phyloP scores from a whole-genome alignment of 345 rosid genomes.

The Clarkia xantiana region DNA sequence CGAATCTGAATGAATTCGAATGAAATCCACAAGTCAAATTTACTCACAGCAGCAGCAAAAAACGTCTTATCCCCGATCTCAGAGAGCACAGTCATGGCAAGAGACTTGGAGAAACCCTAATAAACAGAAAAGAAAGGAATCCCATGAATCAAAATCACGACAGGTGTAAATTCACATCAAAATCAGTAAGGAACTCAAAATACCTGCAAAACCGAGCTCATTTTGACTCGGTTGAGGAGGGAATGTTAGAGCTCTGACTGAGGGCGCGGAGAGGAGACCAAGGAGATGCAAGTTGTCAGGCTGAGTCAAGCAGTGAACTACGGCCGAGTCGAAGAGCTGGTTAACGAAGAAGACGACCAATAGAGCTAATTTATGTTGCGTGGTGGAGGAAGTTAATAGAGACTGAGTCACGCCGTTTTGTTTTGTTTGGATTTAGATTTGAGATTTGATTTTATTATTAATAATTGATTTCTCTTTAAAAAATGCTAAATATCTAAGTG shows the following conservation, averaged over 20 bases:
- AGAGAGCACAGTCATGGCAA: conserved; percentile 88
- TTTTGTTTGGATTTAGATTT: too few species aligned
- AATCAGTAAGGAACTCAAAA: background rate
- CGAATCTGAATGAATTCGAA: background rate
- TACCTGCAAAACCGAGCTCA: conserved; percentile 18
- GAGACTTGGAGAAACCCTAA: conserved; percentile 89
- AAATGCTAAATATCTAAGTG: too few species aligned
- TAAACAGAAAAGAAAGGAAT: conserved; percentile 4
- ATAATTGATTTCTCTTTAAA: too few species aligned
- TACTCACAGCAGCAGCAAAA: conserved; percentile 92
- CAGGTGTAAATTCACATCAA: background rate
- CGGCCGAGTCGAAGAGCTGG: too few species aligned
- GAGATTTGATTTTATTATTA: too few species aligned
- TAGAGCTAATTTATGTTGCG: too few species aligned
- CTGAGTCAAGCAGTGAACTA: too few species aligned
- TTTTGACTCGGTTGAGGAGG: background rate
- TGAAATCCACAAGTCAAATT: background rate
- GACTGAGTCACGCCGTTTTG: too few species aligned
- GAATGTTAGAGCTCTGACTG: background rate
- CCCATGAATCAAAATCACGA: background rate
- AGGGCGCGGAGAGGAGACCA: background rate
- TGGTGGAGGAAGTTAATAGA: too few species aligned
- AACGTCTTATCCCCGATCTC: conserved; percentile 99
- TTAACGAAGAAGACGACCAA: too few species aligned
- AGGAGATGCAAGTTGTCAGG: too few species aligned